Conservation (phyloP, 2,329 filamentous ascomycete genomes). For the Fusarium sp. region DNA sequence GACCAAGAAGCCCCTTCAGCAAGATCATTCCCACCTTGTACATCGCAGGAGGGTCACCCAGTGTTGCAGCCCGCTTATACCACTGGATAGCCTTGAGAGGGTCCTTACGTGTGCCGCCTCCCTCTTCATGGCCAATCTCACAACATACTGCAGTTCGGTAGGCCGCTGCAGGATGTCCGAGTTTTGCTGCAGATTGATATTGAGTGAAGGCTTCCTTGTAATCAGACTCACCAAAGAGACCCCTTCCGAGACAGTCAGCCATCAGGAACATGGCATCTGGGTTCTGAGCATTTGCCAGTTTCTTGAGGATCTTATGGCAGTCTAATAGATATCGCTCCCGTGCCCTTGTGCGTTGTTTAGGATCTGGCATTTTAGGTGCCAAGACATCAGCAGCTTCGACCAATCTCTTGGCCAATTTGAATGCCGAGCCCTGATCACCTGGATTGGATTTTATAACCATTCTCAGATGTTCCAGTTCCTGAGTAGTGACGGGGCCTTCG, state of each 20-base stretch:
- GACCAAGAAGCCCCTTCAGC: constrained; percentile 92
- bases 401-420: constrained; percentile 82
- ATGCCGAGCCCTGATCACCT: constrained; percentile 74
- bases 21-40: constrained; percentile 98
- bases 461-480: constrained; percentile 81
- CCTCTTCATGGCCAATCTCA: constrained; percentile 93
- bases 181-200: constrained; percentile 93
- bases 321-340: constrained; percentile 87
- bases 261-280: constrained; percentile 92
- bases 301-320: constrained; percentile 91
- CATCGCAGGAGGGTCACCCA: constrained; percentile 94
- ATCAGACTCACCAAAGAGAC: constrained; percentile 82
- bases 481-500: constrained; percentile 72
- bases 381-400: constrained; percentile 86
- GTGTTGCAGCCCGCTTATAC: constrained; percentile 91
- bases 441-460: constrained; percentile 76
- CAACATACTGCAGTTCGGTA: constrained; percentile 98
- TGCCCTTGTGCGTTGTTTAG: constrained; percentile 77
- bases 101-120: constrained; percentile 90
- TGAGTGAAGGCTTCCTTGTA: constrained; percentile 92
- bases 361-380: constrained; percentile 71
- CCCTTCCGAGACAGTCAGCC: constrained; percentile 88
- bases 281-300: constrained; percentile 78
- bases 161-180: constrained; percentile 84
- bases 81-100: constrained; percentile 95